Percentiles rank a stretch among this genome's conserved stretches.
Evolutionary conservation across 2,329 filamentous ascomycete genomes (phyloP).

Genomic region (Fusarium begoniae): DNA sequence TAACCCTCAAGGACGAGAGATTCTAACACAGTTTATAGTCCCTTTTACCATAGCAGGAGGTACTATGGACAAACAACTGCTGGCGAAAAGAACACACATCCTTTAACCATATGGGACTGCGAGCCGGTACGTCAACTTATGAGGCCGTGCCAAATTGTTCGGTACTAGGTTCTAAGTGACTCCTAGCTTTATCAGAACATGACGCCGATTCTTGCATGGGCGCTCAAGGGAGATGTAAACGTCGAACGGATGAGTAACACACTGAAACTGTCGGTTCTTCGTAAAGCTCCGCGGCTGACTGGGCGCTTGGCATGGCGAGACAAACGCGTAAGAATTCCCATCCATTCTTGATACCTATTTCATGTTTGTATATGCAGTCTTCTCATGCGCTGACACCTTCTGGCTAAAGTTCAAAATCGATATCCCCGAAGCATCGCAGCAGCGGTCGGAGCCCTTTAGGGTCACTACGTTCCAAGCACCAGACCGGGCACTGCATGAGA

Average conservation of each 20-base stretch:
- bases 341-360: neutral
- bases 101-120: neutral
- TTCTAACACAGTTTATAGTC: neutral
- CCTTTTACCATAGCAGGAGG: neutral
- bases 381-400: neutral
- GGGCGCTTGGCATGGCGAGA: neutral
- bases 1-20: rapidly evolving
- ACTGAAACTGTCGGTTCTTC: neutral
- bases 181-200: neutral
- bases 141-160: rapidly evolving
- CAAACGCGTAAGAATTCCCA: rapidly evolving
- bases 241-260: neutral
- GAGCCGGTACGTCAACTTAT: neutral
- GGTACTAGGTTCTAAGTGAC: neutral
- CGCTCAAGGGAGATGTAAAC: neutral
- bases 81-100: neutral
- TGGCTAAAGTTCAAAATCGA: neutral
- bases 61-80: neutral
- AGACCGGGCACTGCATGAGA: neutral
- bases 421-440: neutral
- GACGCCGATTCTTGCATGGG: neutral
- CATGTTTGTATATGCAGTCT: no score
- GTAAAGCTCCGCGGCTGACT: neutral
- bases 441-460: rapidly evolving
- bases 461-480: neutral